These are phyloP conservation scores for Neurospora sp. DNA, from an alignment of 495 filamentous ascomycete species.

Conservation along the genomic window DNA sequence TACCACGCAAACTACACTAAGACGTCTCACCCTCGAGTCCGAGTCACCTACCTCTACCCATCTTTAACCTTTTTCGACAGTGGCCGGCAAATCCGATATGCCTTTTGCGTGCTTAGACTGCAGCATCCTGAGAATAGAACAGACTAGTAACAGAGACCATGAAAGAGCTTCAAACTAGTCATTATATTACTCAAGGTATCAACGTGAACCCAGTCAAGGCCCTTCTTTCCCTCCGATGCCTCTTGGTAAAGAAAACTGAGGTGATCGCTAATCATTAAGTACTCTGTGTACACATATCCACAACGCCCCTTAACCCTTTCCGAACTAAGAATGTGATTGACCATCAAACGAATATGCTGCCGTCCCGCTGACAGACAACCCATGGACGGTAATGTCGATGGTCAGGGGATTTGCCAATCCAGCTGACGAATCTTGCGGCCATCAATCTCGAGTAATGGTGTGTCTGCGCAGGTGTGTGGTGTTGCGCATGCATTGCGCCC, in stretches of 20 bases:
- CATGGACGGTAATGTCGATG: background rate
- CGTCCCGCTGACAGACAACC: background rate
- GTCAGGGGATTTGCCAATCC: background rate
- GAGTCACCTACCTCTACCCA: background rate
- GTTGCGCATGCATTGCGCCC: background rate
- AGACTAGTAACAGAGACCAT: background rate
- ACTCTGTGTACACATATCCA: background rate
- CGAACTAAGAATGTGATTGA: background rate
- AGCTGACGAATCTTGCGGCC: background rate
- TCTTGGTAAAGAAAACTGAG: background rate
- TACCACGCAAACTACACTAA: background rate
- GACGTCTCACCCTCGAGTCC: background rate
- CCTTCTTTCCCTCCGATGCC: background rate
- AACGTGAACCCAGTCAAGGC: background rate
- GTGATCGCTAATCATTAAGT: background rate
- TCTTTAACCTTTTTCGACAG: background rate
- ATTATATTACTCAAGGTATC: background rate
- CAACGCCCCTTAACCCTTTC: background rate
- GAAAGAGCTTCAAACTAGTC: background rate
- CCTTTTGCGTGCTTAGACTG: background rate
- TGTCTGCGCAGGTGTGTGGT: background rate
- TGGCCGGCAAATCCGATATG: background rate
- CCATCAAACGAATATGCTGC: background rate
- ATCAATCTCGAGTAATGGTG: background rate
- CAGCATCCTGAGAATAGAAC: background rate